Percentiles rank a stretch among this genome's conserved stretches.
Evolutionary conservation across 2,329 filamentous ascomycete species (phyloP).

Genomic region (Calonectria hongkongensis): DNA sequence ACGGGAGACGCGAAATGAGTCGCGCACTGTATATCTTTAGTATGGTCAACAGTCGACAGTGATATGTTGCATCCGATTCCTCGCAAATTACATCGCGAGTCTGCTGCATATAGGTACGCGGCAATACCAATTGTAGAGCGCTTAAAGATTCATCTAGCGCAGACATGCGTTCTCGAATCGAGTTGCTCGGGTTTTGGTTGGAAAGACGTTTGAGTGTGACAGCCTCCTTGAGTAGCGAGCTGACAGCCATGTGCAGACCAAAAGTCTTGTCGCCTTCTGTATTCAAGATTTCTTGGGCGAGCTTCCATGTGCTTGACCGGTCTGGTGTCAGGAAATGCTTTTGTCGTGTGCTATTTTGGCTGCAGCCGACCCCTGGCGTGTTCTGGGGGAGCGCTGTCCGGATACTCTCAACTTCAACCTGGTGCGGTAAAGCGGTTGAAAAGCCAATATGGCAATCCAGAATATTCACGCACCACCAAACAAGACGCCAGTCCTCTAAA

Average conservation of each 20-base stretch:
- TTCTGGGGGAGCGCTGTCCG: background rate
- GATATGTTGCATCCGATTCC: background rate
- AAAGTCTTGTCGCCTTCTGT: background rate
- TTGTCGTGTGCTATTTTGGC: background rate
- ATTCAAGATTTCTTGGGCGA: background rate
- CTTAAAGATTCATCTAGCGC: background rate
- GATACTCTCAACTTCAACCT: background rate
- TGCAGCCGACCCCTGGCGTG: background rate
- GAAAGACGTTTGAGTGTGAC: background rate
- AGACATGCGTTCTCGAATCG: background rate
- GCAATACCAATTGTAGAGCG: background rate
- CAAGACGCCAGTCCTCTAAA: constrained; percentile 1
- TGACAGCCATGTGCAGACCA: constrained; percentile 3
- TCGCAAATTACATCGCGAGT: background rate
- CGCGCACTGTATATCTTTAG: constrained; percentile 11
- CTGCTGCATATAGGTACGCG: background rate
- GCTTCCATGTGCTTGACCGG: background rate
- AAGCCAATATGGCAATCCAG: constrained; percentile 2
- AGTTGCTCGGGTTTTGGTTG: background rate
- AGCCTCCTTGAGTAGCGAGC: background rate
- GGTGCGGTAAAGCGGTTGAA: constrained; percentile 9
- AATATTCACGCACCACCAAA: constrained; percentile 10
- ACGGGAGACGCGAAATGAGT: background rate
- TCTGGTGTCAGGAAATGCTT: background rate
- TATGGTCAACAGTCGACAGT: background rate